Evolutionary conservation across 2,329 filamentous ascomycete species (phyloP).

Genomic region (Botrytis sinoallii): DNA sequence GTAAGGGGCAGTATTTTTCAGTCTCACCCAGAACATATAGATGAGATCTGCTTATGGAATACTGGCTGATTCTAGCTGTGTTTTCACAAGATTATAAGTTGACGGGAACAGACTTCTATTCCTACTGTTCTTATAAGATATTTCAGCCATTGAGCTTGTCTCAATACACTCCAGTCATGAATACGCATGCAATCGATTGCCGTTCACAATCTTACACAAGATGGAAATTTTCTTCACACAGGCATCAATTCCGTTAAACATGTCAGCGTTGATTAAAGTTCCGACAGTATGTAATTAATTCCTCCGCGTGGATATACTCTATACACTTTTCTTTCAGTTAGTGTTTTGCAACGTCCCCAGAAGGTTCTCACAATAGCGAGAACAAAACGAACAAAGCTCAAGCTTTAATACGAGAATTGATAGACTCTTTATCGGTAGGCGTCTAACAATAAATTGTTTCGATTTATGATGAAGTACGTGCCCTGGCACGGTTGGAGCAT

Average conservation of each 20-base stretch:
- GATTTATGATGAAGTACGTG: not conserved
- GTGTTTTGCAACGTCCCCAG: not conserved
- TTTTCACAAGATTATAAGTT: not conserved
- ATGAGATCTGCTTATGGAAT: not conserved
- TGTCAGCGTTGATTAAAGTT: not conserved
- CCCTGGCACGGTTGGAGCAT: not conserved
- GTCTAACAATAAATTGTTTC: not conserved
- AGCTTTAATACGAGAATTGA: not conserved
- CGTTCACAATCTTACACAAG: not conserved
- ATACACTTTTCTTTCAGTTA: not conserved
- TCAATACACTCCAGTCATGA: not conserved
- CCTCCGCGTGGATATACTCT: not conserved
- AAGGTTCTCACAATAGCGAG: not conserved
- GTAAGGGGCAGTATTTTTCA: not conserved
- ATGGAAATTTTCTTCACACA: not conserved
- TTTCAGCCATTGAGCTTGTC: not conserved
- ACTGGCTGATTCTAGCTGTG: not conserved
- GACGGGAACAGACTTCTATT: not conserved
- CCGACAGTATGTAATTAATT: not conserved
- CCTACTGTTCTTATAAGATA: not conserved
- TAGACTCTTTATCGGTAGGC: not conserved
- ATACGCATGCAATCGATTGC: not conserved
- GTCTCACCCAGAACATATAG: too few species aligned
- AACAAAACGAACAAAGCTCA: not conserved
- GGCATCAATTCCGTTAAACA: not conserved